These are phyloP conservation scores for Polychaeton citri DNA, from an alignment of 2,329 filamentous ascomycete genomes.

Conservation along the genomic window DNA sequence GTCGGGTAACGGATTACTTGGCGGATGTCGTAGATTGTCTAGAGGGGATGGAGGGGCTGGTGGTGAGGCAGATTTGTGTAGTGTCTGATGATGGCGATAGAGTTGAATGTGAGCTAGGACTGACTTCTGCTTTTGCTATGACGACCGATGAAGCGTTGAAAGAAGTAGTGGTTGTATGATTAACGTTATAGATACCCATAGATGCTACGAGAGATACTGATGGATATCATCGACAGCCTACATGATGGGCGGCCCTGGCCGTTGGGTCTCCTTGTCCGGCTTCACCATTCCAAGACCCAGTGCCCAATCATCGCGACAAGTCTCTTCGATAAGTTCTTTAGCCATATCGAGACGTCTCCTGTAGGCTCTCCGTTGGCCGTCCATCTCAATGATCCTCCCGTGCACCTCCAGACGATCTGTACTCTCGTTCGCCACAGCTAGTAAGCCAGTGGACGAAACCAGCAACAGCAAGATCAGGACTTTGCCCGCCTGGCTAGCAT, in stretches of 20 bases:
- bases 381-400: constrained; percentile 27
- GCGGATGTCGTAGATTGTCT: no score
- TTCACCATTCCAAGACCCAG: constrained; percentile 24
- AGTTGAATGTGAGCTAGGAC: neutral
- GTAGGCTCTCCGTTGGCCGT: constrained; percentile 17
- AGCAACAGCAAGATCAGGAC: constrained; percentile 40
- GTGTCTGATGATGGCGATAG: neutral
- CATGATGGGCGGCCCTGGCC: neutral
- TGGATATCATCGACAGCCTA: neutral
- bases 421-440: constrained; percentile 42
- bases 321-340: constrained; percentile 25
- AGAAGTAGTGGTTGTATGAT: neutral
- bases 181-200: neutral
- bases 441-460: constrained; percentile 38
- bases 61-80: neutral
- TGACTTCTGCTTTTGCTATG: neutral
- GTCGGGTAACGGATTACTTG: no score
- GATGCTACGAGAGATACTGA: neutral
- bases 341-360: constrained; percentile 23
- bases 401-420: constrained; percentile 38
- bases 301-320: constrained; percentile 24
- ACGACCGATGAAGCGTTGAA: neutral
- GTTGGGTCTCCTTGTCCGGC: neutral
- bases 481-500: constrained; percentile 40
- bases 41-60: neutral